Conservation (phyloP, 2,329 filamentous ascomycete genomes). For the Didymosphaeria variabile region DNA sequence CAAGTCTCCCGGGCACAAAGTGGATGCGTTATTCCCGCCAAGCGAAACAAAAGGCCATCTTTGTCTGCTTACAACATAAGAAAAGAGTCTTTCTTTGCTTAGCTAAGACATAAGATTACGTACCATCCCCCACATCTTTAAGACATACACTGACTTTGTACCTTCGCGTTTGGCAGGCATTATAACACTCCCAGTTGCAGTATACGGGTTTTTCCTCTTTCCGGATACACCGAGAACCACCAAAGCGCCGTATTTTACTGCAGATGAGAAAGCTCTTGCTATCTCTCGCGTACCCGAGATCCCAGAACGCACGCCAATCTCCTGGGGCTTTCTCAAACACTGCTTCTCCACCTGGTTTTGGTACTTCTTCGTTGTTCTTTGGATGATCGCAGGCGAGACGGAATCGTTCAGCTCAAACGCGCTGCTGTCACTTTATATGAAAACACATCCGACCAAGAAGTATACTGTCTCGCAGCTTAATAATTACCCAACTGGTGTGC, state of each 20-base stretch:
- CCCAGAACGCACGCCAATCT: conserved; percentile 57
- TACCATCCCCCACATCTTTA: too few species aligned
- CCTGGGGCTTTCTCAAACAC: conserved; percentile 60
- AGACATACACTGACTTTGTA: too few species aligned
- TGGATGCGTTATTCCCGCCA: too few species aligned
- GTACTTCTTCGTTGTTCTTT: conserved; percentile 72
- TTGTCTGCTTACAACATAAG: too few species aligned
- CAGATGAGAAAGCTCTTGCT: conserved; percentile 54
- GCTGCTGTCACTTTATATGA: conserved; percentile 63
- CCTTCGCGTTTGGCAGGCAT: conserved; percentile 31
- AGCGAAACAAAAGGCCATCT: too few species aligned
- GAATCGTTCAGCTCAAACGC: conserved; percentile 75
- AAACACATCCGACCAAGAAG: conserved; percentile 54
- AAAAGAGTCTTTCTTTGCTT: too few species aligned
- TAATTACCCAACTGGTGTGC: conserved; percentile 63
- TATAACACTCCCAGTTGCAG: conserved; percentile 63
- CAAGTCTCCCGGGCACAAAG: too few species aligned
- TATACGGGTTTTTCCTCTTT: conserved; percentile 61
- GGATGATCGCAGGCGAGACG: conserved; percentile 75
- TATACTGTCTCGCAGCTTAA: conserved; percentile 62
- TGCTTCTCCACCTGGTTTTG: conserved; percentile 69
- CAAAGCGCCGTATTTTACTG: conserved; percentile 53
- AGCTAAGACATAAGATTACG: too few species aligned
- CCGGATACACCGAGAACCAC: conserved; percentile 56
- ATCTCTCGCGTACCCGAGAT: conserved; percentile 56